These are phyloP conservation scores for Thielaviopsis populi DNA, from an alignment of 2,329 filamentous ascomycete genomes.

Conservation along the genomic window DNA sequence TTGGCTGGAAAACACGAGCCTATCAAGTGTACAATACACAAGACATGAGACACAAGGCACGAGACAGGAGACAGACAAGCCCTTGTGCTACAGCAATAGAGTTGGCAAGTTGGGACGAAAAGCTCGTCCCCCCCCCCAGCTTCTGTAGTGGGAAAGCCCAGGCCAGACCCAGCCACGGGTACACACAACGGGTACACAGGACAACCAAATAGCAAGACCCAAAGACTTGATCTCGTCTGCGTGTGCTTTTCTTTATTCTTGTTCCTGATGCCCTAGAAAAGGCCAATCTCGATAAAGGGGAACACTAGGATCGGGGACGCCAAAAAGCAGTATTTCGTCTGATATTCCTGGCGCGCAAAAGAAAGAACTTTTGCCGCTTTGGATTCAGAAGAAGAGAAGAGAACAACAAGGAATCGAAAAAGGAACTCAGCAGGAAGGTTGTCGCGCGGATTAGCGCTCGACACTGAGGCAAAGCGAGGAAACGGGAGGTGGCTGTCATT, in stretches of 20 bases:
- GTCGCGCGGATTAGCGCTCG: slow-evolving; percentile 1
- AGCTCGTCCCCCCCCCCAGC: background rate
- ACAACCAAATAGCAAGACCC: no score
- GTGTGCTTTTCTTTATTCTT: background rate
- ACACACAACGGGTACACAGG: background rate
- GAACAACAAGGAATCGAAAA: no score
- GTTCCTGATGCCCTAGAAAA: background rate
- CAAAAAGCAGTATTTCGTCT: background rate
- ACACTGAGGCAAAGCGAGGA: slow-evolving; percentile 1
- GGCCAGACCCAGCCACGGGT: background rate
- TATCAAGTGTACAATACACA: no score
- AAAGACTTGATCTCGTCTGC: no score
- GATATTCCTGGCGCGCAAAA: background rate
- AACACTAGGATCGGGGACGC: background rate
- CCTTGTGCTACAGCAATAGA: background rate
- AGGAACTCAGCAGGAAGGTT: background rate
- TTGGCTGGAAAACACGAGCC: no score
- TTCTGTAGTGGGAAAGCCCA: background rate
- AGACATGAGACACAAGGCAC: no score
- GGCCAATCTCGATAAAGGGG: background rate
- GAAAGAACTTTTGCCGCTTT: background rate
- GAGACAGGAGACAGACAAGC: no score
- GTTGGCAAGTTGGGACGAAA: background rate
- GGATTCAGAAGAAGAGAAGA: background rate
- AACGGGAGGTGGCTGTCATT: background rate